These are phyloP conservation scores for Colletotrichum trifolii DNA, from an alignment of 2,329 filamentous ascomycete species.

Conservation along the genomic window DNA sequence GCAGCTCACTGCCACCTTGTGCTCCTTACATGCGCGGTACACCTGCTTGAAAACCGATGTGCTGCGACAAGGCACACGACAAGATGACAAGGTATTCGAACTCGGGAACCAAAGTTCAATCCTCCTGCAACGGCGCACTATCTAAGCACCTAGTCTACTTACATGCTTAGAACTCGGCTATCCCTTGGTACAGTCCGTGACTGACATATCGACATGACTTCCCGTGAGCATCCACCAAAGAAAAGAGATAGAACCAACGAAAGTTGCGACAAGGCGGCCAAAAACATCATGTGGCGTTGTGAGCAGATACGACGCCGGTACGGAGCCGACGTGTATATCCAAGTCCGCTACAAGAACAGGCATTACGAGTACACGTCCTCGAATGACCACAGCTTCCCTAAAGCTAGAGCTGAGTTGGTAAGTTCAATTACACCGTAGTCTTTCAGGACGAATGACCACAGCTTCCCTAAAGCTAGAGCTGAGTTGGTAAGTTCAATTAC, in stretches of 20 bases:
- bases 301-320: not conserved
- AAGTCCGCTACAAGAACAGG: conserved; percentile 1
- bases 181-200: not conserved
- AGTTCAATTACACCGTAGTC: not conserved
- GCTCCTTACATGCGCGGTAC: not conserved
- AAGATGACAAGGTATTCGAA: not conserved
- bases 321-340: not conserved
- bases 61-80: not conserved
- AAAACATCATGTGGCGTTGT: conserved; percentile 7
- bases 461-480: not conserved
- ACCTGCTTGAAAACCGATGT: not conserved
- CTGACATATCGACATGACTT: not conserved
- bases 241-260: conserved; percentile 14
- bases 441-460: not conserved
- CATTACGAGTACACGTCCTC: conserved; percentile 1
- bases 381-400: not conserved
- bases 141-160: not conserved
- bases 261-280: not conserved
- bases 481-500: not conserved
- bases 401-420: not conserved
- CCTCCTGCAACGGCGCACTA: not conserved
- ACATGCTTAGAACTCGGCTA: not conserved
- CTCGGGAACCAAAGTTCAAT: not conserved
- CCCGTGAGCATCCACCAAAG: not conserved
- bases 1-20: not conserved